Conservation (phyloP, 441 rosid species). For the Biscutella laevigata region DNA sequence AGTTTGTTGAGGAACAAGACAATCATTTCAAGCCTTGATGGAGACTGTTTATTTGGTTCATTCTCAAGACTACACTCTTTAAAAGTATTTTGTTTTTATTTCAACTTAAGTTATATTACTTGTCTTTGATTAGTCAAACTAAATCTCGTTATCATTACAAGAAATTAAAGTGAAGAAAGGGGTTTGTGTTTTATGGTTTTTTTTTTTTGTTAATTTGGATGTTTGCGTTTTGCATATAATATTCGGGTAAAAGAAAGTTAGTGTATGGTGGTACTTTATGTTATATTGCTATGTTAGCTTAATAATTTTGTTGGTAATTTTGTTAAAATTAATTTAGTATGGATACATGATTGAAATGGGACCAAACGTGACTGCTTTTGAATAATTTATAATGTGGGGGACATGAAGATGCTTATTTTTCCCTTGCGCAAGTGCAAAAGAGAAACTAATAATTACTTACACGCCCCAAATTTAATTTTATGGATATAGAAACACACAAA, state of each 20-base stretch:
- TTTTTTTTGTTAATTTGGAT: conserved; percentile 14
- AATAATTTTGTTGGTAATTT: not conserved
- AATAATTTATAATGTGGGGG: conserved; percentile 18
- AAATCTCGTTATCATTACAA: conserved; percentile 18
- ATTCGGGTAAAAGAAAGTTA: conserved; percentile 2
- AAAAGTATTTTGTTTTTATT: conserved; percentile 6
- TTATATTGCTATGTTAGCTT: conserved; percentile 9
- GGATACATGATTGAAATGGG: conserved; percentile 11
- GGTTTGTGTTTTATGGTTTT: conserved; percentile 1
- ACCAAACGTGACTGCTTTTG: conserved; percentile 29
- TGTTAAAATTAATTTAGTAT: not conserved
- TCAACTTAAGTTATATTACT: conserved; percentile 23
- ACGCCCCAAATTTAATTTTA: not conserved
- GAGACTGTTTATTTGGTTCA: conserved; percentile 12
- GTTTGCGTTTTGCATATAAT: conserved; percentile 24
- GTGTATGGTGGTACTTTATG: conserved; percentile 11
- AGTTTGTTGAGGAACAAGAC: conserved; percentile 21
- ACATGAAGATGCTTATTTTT: conserved; percentile 23
- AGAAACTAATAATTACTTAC: conserved; percentile 22
- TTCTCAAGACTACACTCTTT: conserved; percentile 20
- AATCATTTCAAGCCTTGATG: conserved; percentile 25
- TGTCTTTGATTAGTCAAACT: conserved; percentile 21
- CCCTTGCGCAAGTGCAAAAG: conserved; percentile 13
- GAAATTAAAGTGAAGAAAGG: conserved; percentile 1
- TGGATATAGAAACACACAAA: conserved; percentile 7